Evolutionary conservation across 768 basidiomycete genomes (phyloP).

Genomic region (Russula abietina): DNA sequence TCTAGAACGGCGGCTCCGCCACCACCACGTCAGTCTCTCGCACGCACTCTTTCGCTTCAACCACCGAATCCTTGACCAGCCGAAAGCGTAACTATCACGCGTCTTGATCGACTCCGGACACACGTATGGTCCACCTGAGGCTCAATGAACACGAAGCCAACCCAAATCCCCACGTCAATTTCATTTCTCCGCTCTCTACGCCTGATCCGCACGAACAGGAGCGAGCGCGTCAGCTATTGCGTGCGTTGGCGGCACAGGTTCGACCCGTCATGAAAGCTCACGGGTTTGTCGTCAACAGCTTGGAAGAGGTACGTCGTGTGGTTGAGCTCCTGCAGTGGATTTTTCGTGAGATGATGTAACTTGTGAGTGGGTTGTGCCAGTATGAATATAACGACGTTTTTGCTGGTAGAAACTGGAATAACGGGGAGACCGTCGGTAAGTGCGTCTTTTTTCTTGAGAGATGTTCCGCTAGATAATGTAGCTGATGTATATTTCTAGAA

Average conservation of each 20-base stretch:
- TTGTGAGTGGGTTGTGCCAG: slow-evolving; percentile 33
- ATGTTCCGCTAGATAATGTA: background rate
- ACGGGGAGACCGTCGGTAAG: slow-evolving; percentile 71
- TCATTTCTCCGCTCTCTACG: slow-evolving; percentile 54
- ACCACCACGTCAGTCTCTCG: background rate
- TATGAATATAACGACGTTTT: slow-evolving; percentile 77
- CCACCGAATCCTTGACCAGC: slow-evolving; percentile 1
- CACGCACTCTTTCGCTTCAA: background rate
- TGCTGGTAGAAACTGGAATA: slow-evolving; percentile 80
- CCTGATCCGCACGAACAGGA: slow-evolving; percentile 43
- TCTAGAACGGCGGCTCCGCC: background rate
- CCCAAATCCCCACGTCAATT: slow-evolving; percentile 74
- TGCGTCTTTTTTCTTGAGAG: slow-evolving; percentile 9
- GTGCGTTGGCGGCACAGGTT: slow-evolving; percentile 79
- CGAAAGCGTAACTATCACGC: background rate
- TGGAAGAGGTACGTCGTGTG: slow-evolving; percentile 62
- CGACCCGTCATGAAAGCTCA: slow-evolving; percentile 77
- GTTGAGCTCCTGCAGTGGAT: background rate
- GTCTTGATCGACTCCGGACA: background rate
- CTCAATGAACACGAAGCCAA: slow-evolving; percentile 63
- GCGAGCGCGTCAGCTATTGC: slow-evolving; percentile 63
- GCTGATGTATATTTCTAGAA: slow-evolving; percentile 40
- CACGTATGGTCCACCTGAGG: slow-evolving; percentile 63
- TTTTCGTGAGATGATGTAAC: background rate
- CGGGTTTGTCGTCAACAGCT: slow-evolving; percentile 67